phyloP scores from a whole-genome alignment of 225 moss, liverwort and hornwort species.

The Marchantia paleacea region DNA sequence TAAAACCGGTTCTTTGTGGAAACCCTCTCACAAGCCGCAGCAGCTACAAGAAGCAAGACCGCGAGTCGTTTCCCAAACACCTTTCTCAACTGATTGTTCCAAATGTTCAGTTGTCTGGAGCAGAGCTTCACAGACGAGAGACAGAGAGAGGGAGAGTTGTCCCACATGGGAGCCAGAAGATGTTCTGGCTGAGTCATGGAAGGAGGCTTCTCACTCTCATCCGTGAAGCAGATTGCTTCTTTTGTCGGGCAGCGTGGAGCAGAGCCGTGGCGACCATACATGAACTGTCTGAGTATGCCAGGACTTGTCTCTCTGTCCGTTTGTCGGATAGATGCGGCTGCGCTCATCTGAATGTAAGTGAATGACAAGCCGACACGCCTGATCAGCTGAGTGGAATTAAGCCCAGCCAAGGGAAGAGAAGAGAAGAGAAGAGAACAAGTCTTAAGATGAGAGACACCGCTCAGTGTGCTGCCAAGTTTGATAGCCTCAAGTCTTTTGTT shows the following conservation, averaged over 20 bases:
- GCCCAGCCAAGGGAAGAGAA: not conserved
- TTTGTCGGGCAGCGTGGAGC: not conserved
- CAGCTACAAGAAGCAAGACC: too few relatives aligned
- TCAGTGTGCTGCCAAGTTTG: too few relatives aligned
- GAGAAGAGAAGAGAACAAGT: too few relatives aligned
- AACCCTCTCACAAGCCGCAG: too few relatives aligned
- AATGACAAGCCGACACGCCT: not conserved
- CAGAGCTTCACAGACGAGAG: not conserved
- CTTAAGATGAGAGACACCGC: too few relatives aligned
- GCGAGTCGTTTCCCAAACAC: not conserved
- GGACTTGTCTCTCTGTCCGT: not conserved
- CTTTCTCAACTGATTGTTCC: not conserved
- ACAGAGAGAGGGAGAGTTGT: not conserved
- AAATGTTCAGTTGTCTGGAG: not conserved
- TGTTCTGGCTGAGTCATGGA: not conserved
- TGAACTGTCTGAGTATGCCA: not conserved
- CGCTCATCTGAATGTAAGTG: not conserved
- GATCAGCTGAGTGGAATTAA: not conserved
- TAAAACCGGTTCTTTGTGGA: too few relatives aligned
- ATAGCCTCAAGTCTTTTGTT: too few relatives aligned
- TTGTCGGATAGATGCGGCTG: not conserved
- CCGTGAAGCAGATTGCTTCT: not conserved
- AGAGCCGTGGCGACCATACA: not conserved
- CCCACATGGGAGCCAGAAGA: not conserved
- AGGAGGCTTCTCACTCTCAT: not conserved